Percentiles rank a stretch among this genome's conserved stretches.
These are phyloP conservation scores for Candida parachauliodes DNA, from an alignment of 805 yeast genomes.

Conservation along the genomic window DNA sequence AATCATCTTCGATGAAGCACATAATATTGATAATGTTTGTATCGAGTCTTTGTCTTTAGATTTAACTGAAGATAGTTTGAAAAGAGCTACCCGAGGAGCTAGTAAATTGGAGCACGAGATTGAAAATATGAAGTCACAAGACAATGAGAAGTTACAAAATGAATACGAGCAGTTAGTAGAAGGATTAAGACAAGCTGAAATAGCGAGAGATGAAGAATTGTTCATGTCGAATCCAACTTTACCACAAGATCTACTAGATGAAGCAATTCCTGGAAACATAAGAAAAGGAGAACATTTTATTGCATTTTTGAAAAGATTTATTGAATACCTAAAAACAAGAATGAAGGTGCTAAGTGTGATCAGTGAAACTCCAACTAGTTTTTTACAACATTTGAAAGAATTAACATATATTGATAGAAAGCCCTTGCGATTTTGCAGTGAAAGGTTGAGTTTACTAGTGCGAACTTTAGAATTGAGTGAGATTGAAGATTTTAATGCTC, in stretches of 20 bases:
- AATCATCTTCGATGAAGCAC: slow-evolving; percentile 97
- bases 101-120: slow-evolving; percentile 72
- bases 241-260: slow-evolving; percentile 79
- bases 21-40: slow-evolving; percentile 97
- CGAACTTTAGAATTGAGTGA: slow-evolving; percentile 84
- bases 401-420: slow-evolving; percentile 88
- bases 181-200: slow-evolving; percentile 81
- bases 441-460: slow-evolving; percentile 81
- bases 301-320: slow-evolving; percentile 85
- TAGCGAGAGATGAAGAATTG: slow-evolving; percentile 54
- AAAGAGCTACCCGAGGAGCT: slow-evolving; percentile 86
- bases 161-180: slow-evolving; percentile 90
- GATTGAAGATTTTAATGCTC: slow-evolving; percentile 86
- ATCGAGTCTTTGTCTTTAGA: slow-evolving; percentile 92
- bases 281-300: slow-evolving; percentile 96
- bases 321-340: slow-evolving; percentile 91
- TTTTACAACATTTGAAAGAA: slow-evolving; percentile 88
- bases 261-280: slow-evolving; percentile 96
- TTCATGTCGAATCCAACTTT: slow-evolving; percentile 86
- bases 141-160: slow-evolving; percentile 77
- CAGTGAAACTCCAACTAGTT: slow-evolving; percentile 95
- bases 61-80: slow-evolving; percentile 82
- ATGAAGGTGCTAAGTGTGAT: slow-evolving; percentile 97
- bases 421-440: slow-evolving; percentile 89
- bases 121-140: slow-evolving; percentile 79